Evolutionary conservation across 768 basidiomycete genomes (phyloP).

Genomic region (Russula compacta): DNA sequence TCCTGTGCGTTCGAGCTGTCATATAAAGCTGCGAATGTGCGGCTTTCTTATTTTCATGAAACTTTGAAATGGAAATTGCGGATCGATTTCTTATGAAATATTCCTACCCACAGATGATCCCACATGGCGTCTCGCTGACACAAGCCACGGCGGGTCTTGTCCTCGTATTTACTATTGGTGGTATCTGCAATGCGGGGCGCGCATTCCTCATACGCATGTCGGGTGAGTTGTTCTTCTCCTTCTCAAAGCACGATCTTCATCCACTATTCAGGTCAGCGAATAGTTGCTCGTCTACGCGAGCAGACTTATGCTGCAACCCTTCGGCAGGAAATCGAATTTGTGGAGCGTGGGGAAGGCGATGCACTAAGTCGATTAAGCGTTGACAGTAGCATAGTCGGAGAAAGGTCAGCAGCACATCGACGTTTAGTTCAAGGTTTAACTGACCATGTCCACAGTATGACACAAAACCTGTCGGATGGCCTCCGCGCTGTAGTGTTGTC

Average conservation of each 20-base stretch:
- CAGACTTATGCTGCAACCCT: slow-evolving; percentile 77
- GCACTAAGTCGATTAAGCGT: slow-evolving; percentile 84
- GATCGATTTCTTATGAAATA: neutral
- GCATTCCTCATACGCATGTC: slow-evolving; percentile 80
- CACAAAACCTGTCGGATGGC: slow-evolving; percentile 74
- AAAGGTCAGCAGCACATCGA: slow-evolving; percentile 44
- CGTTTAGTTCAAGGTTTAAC: neutral
- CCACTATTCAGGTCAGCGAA: slow-evolving; percentile 58
- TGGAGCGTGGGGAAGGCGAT: slow-evolving; percentile 89
- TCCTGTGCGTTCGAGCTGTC: neutral
- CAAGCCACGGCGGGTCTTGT: slow-evolving; percentile 72
- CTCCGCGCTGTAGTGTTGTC: slow-evolving; percentile 84
- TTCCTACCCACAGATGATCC: slow-evolving; percentile 34
- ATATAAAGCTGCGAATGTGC: neutral
- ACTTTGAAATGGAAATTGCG: neutral
- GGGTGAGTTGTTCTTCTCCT: slow-evolving; percentile 35
- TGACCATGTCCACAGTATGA: slow-evolving; percentile 38
- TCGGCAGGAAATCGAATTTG: slow-evolving; percentile 85
- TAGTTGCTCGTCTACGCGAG: slow-evolving; percentile 80
- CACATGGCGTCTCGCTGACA: slow-evolving; percentile 69
- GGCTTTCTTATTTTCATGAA: neutral
- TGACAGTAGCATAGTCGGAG: slow-evolving; percentile 90
- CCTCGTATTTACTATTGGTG: slow-evolving; percentile 77
- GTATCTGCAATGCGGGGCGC: slow-evolving; percentile 75
- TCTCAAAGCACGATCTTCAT: neutral